Conservation (phyloP, 2,329 filamentous ascomycete species). For the Pseudocercospora fuligena region DNA sequence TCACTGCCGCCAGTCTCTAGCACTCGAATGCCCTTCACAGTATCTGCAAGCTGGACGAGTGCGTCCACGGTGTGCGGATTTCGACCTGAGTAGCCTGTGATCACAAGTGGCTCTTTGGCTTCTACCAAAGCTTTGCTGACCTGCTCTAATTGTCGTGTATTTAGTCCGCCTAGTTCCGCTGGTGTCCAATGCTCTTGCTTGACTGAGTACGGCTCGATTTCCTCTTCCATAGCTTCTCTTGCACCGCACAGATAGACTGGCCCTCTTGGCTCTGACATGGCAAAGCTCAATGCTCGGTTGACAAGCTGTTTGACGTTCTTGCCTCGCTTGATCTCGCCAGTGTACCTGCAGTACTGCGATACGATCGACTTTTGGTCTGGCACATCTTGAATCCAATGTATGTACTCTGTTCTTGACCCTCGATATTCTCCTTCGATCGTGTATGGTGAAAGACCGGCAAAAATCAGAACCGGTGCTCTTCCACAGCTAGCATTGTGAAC, state of each 20-base stretch:
- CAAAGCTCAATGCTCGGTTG: slow-evolving; percentile 81
- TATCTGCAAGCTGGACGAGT: slow-evolving; percentile 70
- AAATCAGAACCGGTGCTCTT: slow-evolving; percentile 75
- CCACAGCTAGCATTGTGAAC: slow-evolving; percentile 80
- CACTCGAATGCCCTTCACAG: slow-evolving; percentile 70
- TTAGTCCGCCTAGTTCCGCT: slow-evolving; percentile 69
- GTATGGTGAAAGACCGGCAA: slow-evolving; percentile 77
- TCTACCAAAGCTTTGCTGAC: slow-evolving; percentile 67
- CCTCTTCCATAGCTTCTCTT: slow-evolving; percentile 83
- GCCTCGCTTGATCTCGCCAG: slow-evolving; percentile 81
- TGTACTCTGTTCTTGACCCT: slow-evolving; percentile 80
- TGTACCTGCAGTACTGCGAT: slow-evolving; percentile 82
- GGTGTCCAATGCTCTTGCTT: slow-evolving; percentile 73
- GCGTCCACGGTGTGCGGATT: slow-evolving; percentile 67
- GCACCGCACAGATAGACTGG: slow-evolving; percentile 80
- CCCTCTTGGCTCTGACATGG: slow-evolving; percentile 74
- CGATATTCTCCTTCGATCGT: slow-evolving; percentile 78
- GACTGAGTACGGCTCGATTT: slow-evolving; percentile 73
- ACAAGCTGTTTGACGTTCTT: slow-evolving; percentile 89
- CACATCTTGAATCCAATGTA: slow-evolving; percentile 85
- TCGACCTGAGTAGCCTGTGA: slow-evolving; percentile 73
- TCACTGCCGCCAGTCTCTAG: slow-evolving; percentile 78
- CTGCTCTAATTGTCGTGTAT: slow-evolving; percentile 57
- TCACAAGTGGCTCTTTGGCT: slow-evolving; percentile 69
- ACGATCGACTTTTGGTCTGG: slow-evolving; percentile 82